Evolutionary conservation across 2,329 filamentous ascomycete species (phyloP), one percentile per base, ranked within the genome.

Genomic region (Colletotrichum cuscutae): DNA sequence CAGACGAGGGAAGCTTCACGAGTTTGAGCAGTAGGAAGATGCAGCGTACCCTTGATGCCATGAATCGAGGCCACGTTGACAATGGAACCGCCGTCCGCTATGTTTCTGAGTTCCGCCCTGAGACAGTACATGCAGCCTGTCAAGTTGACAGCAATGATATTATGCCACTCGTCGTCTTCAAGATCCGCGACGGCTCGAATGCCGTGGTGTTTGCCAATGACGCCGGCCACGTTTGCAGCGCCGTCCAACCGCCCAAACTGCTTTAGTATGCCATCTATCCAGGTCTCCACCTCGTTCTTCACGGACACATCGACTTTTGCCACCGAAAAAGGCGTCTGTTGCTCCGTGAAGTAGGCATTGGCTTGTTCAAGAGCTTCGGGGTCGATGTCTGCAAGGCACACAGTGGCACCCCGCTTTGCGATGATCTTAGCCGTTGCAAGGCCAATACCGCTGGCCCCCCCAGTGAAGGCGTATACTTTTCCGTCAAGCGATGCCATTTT

Each of bases 31-130:
- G 46, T 15, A 54, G n/a, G 26, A n/a, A 62, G 32, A 54, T 22
- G 57, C n/a, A 26, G 60, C 61, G 57, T 77, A 76, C 80, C 79
- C 26, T 82, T 79, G 35, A 81, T 79, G 62, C 89, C 89, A 49
- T 88, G 85, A 42, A 87, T 86, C 57, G 86, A 89, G 30, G 86
- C 83, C 32, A 88, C 83, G 77, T 89, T 91, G 66, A 92, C 89
- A 76, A 92, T 90, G 72, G 88, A 89, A 8, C 88, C 88, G 1
- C 86, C 84, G 6, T 84, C 78, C 26, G 82, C 81, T 60, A 90
- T 84, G 53, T 83, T 82, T 49, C 78, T 78, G 54, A 87, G 80
- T 79, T 86, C 79, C 37, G 84, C 85, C 52, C 86, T 81, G 74
- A 88, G 75, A 73, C 85, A 87, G 77, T 87, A 86, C 86, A 88